Evolutionary conservation across 306 rosid species (phyloP), one percentile per base, ranked within the genome.

Genomic region (Leucaena leucocephala): DNA sequence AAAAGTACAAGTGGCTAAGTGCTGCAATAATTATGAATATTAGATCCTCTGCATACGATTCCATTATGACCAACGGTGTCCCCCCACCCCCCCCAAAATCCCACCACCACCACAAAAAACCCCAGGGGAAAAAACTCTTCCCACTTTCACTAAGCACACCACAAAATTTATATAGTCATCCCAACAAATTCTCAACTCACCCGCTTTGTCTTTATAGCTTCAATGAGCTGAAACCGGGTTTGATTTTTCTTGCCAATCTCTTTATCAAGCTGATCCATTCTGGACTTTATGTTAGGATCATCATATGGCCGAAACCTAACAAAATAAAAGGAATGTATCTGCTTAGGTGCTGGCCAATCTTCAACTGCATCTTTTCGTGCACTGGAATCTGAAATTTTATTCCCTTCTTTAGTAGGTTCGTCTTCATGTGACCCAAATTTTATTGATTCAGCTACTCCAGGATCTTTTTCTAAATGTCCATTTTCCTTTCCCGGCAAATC

Each of bases 291-390:
- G 79, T 76, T 83, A 1, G 98, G 99, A 80, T 96, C 99, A 16
- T 93, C 99, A 34, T 72, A 89, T 8, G 88, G 80, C 17, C 97
- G 85, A 82, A 62, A 77, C 91, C 90, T 90, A 61, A 90, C 77
- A 74, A 96, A 90, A 46, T 87, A 96, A 55, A 93, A 93, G 8
- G 75, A 75, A 90, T 89, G 90, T 68, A 88, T 81, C 89, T 95
- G 98, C 97, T 86, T 87, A 33, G 96, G 92, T 3, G 94, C 96
- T 84, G 99, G 99, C 99, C 99, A 96, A 68, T 96, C 99, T 48
- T 91, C 98, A 55, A 78, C 91, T 17, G 93, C 98, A 57, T 93
- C 89, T 81, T 88, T 88, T 0, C 93, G 98, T 76, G 75, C 66
- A 76, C 82, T 83, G 14, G 87, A 57, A 11, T 52, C 93, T 4